Evolutionary conservation across 2,329 filamentous ascomycete species (phyloP).

Genomic region (Ophiosphaerella narmari): DNA sequence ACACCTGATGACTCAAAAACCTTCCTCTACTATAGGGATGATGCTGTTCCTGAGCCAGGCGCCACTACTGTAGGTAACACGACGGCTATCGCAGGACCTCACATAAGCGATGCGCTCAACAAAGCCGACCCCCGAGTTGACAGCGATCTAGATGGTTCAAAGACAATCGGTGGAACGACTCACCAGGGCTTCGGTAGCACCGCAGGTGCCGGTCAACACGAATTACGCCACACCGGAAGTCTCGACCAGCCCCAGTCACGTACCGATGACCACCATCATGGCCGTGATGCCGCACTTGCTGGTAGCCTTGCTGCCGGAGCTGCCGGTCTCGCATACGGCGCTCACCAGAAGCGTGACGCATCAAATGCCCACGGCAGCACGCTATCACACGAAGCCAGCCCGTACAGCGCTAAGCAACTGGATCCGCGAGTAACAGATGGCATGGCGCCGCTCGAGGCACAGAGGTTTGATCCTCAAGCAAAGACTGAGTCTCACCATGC

Average conservation of each 20-base stretch:
- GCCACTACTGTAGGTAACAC: not conserved
- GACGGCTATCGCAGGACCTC: conserved; percentile 2
- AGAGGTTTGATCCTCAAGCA: conserved; percentile 24
- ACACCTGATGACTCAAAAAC: conserved; percentile 37
- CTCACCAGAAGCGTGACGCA: not conserved
- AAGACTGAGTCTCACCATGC: conserved; percentile 10
- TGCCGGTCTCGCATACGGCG: conserved; percentile 5
- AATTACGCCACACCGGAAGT: conserved; percentile 18
- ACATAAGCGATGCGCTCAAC: not conserved
- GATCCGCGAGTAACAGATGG: conserved; percentile 33
- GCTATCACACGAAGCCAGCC: conserved; percentile 8
- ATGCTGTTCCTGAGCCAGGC: conserved; percentile 11
- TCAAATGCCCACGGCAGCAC: not conserved
- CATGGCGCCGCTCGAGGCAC: conserved; percentile 18
- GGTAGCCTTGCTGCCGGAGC: conserved; percentile 25
- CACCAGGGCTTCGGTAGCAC: not conserved
- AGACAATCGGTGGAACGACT: not conserved
- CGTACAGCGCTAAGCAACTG: conserved; percentile 27
- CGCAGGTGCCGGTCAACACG: conserved; percentile 22
- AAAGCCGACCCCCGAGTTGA: not conserved
- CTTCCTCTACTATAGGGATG: conserved; percentile 19
- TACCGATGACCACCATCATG: conserved; percentile 19
- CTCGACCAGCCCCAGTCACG: conserved; percentile 9
- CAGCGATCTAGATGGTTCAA: not conserved
- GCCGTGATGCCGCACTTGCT: conserved; percentile 33